Percentiles rank a stretch among this genome's conserved stretches.
Evolutionary conservation across 2,329 filamentous ascomycete genomes (phyloP).

Genomic region (Helotiales sp.): DNA sequence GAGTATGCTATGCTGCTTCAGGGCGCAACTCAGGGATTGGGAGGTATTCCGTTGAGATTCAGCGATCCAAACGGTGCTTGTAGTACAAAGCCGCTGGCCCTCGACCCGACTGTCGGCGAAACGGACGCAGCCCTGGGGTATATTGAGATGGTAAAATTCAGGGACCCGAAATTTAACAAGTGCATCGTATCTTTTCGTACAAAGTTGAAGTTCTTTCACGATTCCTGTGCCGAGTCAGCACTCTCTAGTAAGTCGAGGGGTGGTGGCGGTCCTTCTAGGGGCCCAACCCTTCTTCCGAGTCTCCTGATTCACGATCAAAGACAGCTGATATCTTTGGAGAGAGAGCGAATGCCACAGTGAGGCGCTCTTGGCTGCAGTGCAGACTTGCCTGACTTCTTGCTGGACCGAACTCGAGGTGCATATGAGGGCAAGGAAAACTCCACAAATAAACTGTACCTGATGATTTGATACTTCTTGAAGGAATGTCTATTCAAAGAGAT

Average conservation of each 20-base stretch:
- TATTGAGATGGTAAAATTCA: no score
- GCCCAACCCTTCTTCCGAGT: background rate
- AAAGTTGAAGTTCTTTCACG: background rate
- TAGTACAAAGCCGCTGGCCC: no score
- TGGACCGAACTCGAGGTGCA: background rate
- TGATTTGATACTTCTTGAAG: background rate
- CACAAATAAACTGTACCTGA: background rate
- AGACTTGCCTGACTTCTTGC: background rate
- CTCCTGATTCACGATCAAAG: background rate
- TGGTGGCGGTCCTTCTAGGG: background rate
- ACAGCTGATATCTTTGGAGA: background rate
- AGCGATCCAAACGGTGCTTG: no score
- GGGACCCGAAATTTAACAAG: slow-evolving; percentile 11
- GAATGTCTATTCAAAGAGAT: background rate
- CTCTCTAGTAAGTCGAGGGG: background rate
- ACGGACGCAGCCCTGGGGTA: background rate
- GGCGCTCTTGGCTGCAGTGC: background rate
- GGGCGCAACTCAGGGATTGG: no score
- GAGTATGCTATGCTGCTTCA: no score
- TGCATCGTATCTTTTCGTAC: background rate
- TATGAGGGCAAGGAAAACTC: background rate
- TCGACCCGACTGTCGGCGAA: slow-evolving; percentile 4
- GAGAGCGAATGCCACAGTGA: background rate
- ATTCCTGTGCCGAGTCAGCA: background rate
- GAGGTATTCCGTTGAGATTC: no score